Evolutionary conservation across 257 asterid genomes (phyloP), one percentile per base, ranked within the genome.

Genomic region (Solanum tarijense): DNA sequence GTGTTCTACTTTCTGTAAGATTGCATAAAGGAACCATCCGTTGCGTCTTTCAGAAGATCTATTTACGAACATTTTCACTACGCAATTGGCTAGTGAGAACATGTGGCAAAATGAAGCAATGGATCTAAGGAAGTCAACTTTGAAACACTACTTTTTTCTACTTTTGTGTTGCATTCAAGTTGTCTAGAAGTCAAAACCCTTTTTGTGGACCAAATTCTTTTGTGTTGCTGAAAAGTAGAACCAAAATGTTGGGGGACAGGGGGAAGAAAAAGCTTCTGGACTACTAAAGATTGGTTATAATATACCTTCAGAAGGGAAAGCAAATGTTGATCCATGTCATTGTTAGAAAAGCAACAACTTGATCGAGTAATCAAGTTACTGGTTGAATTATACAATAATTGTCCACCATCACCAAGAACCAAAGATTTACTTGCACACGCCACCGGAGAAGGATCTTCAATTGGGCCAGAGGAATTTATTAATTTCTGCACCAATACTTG

Each of bases 231-330:
- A 82, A 48, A 82, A 48, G 43, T 48, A 18, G 1, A 46, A 31
- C 68, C 31, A 82, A 82, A 82, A 82, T 82, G 14, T 31, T 52
- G 69, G 29, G 29, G 18, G 29, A 5, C 38, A 20, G 84, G 12
- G 41, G 13, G 5, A 46, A 18, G 69, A 5, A 48, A 82, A 48
- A 32, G 55, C 69, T 18, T 82, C 85, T 31, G 27, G 68, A 46
- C 85, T 20, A 48, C 20, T 29, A 46, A 29, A 52, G 66, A 25
- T 48, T 82, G 69, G 41, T 31, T 18, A 86, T 60, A 75, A 79
- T 91, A 89, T 92, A 97, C 99, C 98, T 97, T 95, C 89, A 97
- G 90, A 85, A 96, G 96, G 88, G 92, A 92, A 89, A 97, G 99
- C 92, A 96, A 89, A 89, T 91, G 93, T 52, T 94, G 83, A 92